These are phyloP conservation scores for Cutaneotrichosporon sp. DNA, from an alignment of 1,284 basidiomycete species.

Conservation along the genomic window DNA sequence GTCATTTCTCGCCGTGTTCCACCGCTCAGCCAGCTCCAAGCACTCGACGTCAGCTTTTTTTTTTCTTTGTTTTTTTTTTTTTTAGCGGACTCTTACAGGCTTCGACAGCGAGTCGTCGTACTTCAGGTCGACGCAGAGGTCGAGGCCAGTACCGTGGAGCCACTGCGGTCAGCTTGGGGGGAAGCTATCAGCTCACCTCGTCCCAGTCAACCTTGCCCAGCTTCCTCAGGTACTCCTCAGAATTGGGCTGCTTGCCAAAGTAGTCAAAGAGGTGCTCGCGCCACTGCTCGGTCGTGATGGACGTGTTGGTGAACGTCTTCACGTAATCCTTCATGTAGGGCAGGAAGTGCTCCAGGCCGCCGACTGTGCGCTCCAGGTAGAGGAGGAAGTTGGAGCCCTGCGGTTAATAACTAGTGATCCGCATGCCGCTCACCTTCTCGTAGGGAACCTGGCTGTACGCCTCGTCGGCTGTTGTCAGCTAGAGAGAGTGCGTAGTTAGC, in stretches of 20 bases:
- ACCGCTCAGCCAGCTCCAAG: slow-evolving; percentile 63
- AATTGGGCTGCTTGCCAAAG: slow-evolving; percentile 57
- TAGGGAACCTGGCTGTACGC: slow-evolving; percentile 67
- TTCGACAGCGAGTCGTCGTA: slow-evolving; percentile 79
- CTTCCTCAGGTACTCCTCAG: slow-evolving; percentile 60
- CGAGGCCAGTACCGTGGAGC: slow-evolving; percentile 75
- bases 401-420: too few relatives aligned
- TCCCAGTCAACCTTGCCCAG: slow-evolving; percentile 75
- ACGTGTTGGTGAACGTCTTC: slow-evolving; percentile 57
- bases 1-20: slow-evolving; percentile 63
- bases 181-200: too few relatives aligned
- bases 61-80: too few relatives aligned
- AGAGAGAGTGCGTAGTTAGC: neutral
- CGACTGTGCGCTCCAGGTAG: slow-evolving; percentile 68
- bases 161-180: too few relatives aligned
- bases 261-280: slow-evolving; percentile 76
- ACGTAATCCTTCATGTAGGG: slow-evolving; percentile 65
- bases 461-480: slow-evolving; percentile 60
- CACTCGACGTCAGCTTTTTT: slow-evolving; percentile 42
- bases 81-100: slow-evolving; percentile 30
- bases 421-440: slow-evolving; percentile 58
- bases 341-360: slow-evolving; percentile 78
- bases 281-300: slow-evolving; percentile 86
- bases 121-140: slow-evolving; percentile 72
- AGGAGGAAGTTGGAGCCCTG: slow-evolving; percentile 64